phyloP scores from a whole-genome alignment of 768 basidiomycete genomes.

The Russula virescens region DNA sequence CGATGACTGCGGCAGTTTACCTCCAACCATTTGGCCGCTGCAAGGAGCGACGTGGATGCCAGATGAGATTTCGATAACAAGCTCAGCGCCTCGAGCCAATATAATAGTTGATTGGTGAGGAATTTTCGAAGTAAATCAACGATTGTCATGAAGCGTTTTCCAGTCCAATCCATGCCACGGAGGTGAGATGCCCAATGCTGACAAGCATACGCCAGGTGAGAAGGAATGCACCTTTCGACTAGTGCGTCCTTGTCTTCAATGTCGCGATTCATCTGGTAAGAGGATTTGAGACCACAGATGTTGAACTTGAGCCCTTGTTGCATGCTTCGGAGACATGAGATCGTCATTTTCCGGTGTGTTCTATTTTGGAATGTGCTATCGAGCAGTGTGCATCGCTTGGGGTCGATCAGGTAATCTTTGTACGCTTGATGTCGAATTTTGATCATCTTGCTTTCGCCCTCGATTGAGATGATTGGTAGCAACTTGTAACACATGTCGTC shows the following conservation, averaged over 20 bases:
- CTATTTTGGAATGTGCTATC: background rate
- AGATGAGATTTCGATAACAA: slow-evolving; percentile 18
- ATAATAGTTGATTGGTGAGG: slow-evolving; percentile 29
- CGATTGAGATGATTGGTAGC: slow-evolving; percentile 10
- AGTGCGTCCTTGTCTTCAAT: slow-evolving; percentile 23
- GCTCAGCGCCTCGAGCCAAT: slow-evolving; percentile 38
- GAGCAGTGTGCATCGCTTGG: slow-evolving; percentile 6
- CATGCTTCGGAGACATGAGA: slow-evolving; percentile 32
- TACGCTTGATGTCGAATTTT: slow-evolving; percentile 17
- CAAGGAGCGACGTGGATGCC: slow-evolving; percentile 22
- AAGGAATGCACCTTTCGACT: slow-evolving; percentile 29
- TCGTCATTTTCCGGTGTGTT: slow-evolving; percentile 25
- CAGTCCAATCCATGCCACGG: background rate
- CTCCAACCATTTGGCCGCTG: slow-evolving; percentile 19
- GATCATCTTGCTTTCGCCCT: slow-evolving; percentile 1
- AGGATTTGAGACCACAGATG: slow-evolving; percentile 35
- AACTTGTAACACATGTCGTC: slow-evolving; percentile 11
- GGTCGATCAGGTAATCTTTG: slow-evolving; percentile 16
- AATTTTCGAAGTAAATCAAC: slow-evolving; percentile 25
- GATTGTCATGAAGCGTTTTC: slow-evolving; percentile 22
- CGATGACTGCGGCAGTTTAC: background rate
- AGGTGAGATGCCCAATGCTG: slow-evolving; percentile 35
- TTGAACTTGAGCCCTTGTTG: slow-evolving; percentile 33
- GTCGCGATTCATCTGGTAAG: slow-evolving; percentile 30
- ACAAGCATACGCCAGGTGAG: slow-evolving; percentile 34